Base-by-base conservation (phyloP, 345 rosid genomes). In the Toxicodendron radicans region DNA sequence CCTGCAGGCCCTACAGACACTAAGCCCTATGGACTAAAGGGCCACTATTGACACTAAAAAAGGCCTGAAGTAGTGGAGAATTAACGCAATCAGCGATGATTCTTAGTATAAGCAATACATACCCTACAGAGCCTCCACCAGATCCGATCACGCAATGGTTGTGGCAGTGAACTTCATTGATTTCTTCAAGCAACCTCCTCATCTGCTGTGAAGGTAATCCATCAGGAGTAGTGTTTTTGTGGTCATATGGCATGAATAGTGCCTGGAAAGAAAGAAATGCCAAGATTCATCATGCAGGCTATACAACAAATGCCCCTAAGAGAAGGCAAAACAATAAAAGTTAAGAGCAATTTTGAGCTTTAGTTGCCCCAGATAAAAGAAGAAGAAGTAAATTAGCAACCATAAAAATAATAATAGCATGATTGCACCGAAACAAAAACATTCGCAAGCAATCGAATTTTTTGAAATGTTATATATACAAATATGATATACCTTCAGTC, bases 111-210 rank as follows among this genome's bases (percentile, higher is more conserved):
- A 57, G 74, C 41, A 45, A 61, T 21, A 86, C 97, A 76, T 68
- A 95, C 99, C 99, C 98, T 61, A 95, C 99, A 71, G 99, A 93
- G 79, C 95, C 96, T 73, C 99, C 99, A 1, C 98, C 99, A 0
- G 95, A 91, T 30, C 99, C 99, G 73, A 88, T 85, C 90, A 91
- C 84, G 86, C 98, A 95, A 64, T 79, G 97, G 38, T 83, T 80
- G n/a, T 87, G 87, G 86, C 92, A 95, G 78, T 93, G 97, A 57
- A 73, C 78, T 70, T 79, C 80, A 77, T 95, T 91, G 60, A 95
- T 79, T 79, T 88, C 79, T 79, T 87, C 91, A 48, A 93, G 97
- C 89, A 95, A 72, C 32, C 81, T 69, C 66, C 85, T 84, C 97
- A 95, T 95, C 67, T 23, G 79, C 41, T 75, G 75, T 0, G 95